Evolutionary conservation across 164 flowering plant genomes (phyloP).

Genomic region (Chloranthus sessilifolius): DNA sequence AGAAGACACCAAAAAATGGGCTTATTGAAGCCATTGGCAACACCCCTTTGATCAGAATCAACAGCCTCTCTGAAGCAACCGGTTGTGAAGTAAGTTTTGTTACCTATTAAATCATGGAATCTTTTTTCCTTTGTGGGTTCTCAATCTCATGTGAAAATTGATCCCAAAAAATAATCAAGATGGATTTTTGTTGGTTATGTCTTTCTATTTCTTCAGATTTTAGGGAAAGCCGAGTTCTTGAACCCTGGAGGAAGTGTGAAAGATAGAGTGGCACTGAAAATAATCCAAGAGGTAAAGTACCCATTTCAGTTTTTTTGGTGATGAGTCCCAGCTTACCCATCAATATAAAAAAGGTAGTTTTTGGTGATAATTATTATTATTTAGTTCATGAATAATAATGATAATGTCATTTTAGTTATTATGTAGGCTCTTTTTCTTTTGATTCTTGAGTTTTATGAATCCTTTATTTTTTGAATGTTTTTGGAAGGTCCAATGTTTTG

Average conservation of each 20-base stretch:
- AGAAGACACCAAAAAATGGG: conserved; percentile 37
- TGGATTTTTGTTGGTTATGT: background rate
- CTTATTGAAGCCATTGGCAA: conserved; percentile 84
- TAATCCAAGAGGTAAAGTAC: conserved; percentile 49
- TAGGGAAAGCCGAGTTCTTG: conserved; percentile 89
- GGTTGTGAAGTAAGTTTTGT: conserved; percentile 64
- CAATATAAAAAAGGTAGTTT: too few species aligned
- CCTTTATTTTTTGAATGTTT: too few species aligned
- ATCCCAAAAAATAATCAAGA: too few species aligned
- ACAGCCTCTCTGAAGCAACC: conserved; percentile 90
- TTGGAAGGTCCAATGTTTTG: too few species aligned
- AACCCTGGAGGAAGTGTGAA: conserved; percentile 99
- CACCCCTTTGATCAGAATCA: conserved; percentile 90
- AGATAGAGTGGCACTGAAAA: conserved; percentile 90
- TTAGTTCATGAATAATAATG: too few species aligned
- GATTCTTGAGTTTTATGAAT: too few species aligned
- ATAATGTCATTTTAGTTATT: too few species aligned
- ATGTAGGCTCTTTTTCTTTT: background rate
- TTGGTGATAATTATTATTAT: too few species aligned
- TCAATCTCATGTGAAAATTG: too few species aligned
- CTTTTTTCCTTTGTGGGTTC: background rate
- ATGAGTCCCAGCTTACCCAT: too few species aligned
- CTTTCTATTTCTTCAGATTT: conserved; percentile 44
- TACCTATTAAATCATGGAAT: background rate
- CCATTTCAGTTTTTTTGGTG: too few species aligned